Conservation (phyloP, 2,329 filamentous ascomycete species). For the Pseudonectria foliicola region DNA sequence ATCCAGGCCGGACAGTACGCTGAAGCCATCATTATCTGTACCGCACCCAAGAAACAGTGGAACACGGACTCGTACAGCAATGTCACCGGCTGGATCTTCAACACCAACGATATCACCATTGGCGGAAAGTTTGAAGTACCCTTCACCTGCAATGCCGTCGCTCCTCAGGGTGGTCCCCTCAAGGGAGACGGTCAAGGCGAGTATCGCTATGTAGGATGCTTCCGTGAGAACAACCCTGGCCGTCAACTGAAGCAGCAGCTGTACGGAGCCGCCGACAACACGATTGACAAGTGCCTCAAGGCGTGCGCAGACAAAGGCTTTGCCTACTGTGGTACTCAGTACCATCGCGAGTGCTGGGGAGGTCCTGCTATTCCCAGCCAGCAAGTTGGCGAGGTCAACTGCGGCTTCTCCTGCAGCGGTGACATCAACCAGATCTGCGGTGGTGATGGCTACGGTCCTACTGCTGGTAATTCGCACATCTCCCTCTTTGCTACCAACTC, state of each 20-base stretch:
- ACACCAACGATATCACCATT: slow-evolving; percentile 45
- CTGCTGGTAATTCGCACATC: slow-evolving; percentile 33
- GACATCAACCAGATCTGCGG: slow-evolving; percentile 45
- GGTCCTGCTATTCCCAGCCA: slow-evolving; percentile 39
- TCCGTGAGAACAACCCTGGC: slow-evolving; percentile 47
- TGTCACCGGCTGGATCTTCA: slow-evolving; percentile 47
- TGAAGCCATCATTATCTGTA: slow-evolving; percentile 46
- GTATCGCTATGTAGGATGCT: slow-evolving; percentile 50
- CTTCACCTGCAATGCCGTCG: slow-evolving; percentile 44
- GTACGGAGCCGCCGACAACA: slow-evolving; percentile 33
- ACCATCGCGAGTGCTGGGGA: slow-evolving; percentile 47
- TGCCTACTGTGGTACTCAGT: slow-evolving; percentile 42
- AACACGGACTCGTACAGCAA: slow-evolving; percentile 45
- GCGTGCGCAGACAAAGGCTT: slow-evolving; percentile 31
- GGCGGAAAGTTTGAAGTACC: slow-evolving; percentile 43
- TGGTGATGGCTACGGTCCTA: slow-evolving; percentile 35
- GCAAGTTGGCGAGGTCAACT: slow-evolving; percentile 38
- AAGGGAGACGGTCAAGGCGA: slow-evolving; percentile 34
- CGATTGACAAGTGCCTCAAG: slow-evolving; percentile 38
- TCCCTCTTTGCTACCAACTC: slow-evolving; percentile 36
- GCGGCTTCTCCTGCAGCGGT: slow-evolving; percentile 45
- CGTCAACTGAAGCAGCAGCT: slow-evolving; percentile 41
- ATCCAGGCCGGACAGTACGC: slow-evolving; percentile 42
- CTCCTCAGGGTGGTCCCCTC: slow-evolving; percentile 46
- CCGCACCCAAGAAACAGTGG: slow-evolving; percentile 49